Conservation (phyloP, 495 filamentous ascomycete species). For the Tuber indicum region DNA sequence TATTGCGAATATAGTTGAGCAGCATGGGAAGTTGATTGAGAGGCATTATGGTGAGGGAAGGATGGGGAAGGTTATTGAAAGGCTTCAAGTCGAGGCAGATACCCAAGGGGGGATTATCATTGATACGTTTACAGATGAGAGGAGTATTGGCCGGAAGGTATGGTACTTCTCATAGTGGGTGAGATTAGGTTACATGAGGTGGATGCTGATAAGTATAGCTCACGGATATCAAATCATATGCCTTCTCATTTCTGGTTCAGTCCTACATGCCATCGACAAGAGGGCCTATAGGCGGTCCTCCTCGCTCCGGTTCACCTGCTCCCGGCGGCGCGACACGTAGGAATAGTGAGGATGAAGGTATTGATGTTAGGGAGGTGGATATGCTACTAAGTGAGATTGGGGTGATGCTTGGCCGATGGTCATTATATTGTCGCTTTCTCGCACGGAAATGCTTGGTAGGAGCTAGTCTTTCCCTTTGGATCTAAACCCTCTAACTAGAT, state of each 20-base stretch:
- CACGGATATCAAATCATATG: slow-evolving; percentile 92
- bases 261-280: slow-evolving; percentile 63
- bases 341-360: slow-evolving; percentile 74
- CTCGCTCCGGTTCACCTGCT: slow-evolving; percentile 58
- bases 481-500: slow-evolving; percentile 33
- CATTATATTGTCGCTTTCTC: slow-evolving; percentile 82
- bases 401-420: slow-evolving; percentile 88
- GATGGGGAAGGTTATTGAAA: slow-evolving; percentile 94
- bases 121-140: slow-evolving; percentile 91
- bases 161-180: background rate
- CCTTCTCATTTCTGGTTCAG: slow-evolving; percentile 92
- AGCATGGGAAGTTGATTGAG: slow-evolving; percentile 81
- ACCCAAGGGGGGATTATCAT: slow-evolving; percentile 95
- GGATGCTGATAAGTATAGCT: slow-evolving; percentile 44
- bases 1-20: slow-evolving; percentile 90
- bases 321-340: slow-evolving; percentile 50
- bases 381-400: slow-evolving; percentile 76
- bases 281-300: slow-evolving; percentile 24
- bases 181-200: background rate
- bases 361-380: slow-evolving; percentile 93
- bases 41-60: slow-evolving; percentile 83
- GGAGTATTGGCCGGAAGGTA: slow-evolving; percentile 64
- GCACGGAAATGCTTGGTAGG: slow-evolving; percentile 73
- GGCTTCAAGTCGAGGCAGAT: slow-evolving; percentile 87
- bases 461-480: slow-evolving; percentile 31